Conservation (phyloP, 805 yeast species). For the Metschnikowia drakensbergensis region DNA sequence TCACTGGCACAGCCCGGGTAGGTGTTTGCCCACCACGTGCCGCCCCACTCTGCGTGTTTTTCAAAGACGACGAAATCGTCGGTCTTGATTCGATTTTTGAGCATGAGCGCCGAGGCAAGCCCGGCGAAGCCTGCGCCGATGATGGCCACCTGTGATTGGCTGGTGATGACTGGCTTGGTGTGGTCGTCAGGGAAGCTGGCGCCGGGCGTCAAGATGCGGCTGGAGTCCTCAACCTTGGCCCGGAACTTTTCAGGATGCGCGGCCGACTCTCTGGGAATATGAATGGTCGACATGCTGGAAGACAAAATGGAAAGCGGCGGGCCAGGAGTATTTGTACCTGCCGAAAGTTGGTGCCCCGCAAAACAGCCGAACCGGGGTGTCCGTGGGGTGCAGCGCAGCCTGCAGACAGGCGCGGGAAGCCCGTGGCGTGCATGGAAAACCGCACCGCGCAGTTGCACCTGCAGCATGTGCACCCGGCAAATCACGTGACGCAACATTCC, state of each 20-base stretch:
- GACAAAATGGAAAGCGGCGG: not conserved
- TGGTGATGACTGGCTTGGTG: slow-evolving; percentile 18
- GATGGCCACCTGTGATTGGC: slow-evolving; percentile 31
- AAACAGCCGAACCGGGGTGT: not conserved
- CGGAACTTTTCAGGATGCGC: slow-evolving; percentile 29
- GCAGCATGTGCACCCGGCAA: not conserved
- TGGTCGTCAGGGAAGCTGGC: slow-evolving; percentile 16
- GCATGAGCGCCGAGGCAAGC: slow-evolving; percentile 29
- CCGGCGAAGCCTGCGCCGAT: slow-evolving; percentile 44
- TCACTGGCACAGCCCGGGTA: slow-evolving; percentile 46
- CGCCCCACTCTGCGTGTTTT: slow-evolving; percentile 38
- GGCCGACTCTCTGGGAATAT: slow-evolving; percentile 31
- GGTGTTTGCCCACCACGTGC: slow-evolving; percentile 45
- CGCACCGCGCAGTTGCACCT: not conserved
- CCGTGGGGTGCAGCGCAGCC: not conserved
- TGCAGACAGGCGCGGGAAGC: not conserved
- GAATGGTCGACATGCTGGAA: slow-evolving; percentile 24
- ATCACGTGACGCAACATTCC: not conserved
- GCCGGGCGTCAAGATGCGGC: slow-evolving; percentile 24
- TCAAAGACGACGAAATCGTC: slow-evolving; percentile 35
- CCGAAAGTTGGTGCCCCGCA: not conserved
- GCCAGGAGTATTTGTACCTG: not conserved
- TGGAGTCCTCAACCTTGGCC: slow-evolving; percentile 26
- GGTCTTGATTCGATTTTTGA: slow-evolving; percentile 24
- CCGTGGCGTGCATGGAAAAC: not conserved